Conservation (phyloP, 2,329 filamentous ascomycete genomes). For the Dothidotthia symphoricarpi region DNA sequence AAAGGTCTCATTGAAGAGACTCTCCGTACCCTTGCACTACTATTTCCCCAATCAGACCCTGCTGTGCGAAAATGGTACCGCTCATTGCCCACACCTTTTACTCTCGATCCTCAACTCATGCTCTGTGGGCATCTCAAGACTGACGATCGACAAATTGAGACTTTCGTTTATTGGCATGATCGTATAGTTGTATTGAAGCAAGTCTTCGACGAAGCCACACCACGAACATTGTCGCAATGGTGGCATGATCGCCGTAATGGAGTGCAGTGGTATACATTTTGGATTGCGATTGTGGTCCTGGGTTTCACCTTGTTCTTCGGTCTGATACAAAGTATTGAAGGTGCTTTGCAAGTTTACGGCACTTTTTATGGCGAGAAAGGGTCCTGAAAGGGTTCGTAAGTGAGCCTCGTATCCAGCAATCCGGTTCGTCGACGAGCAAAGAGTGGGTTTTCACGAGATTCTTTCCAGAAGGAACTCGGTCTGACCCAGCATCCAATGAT, state of each 20-base stretch:
- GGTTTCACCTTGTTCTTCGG: constrained; percentile 46
- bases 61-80: constrained; percentile 23
- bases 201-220: constrained; percentile 43
- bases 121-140: constrained; percentile 33
- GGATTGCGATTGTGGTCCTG: constrained; percentile 44
- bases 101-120: constrained; percentile 28
- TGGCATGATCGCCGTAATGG: constrained; percentile 47
- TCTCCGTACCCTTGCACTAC: constrained; percentile 38
- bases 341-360: constrained; percentile 32
- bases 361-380: constrained; percentile 3
- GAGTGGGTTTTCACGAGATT: too few species aligned
- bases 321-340: constrained; percentile 46
- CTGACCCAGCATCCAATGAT: too few species aligned
- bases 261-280: constrained; percentile 50
- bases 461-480: too few species aligned
- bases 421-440: too few species aligned
- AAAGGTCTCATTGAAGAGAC: constrained; percentile 40
- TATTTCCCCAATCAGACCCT: constrained; percentile 37
- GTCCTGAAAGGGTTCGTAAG: neutral
- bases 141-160: constrained; percentile 35
- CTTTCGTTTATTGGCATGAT: constrained; percentile 46
- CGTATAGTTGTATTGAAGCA: constrained; percentile 45
- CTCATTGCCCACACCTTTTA: neutral
- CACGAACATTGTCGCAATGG: constrained; percentile 42
- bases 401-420: too few species aligned